Base-by-base conservation (phyloP, 352 stramenopile species). In the Halophytophthora batemanensis region DNA sequence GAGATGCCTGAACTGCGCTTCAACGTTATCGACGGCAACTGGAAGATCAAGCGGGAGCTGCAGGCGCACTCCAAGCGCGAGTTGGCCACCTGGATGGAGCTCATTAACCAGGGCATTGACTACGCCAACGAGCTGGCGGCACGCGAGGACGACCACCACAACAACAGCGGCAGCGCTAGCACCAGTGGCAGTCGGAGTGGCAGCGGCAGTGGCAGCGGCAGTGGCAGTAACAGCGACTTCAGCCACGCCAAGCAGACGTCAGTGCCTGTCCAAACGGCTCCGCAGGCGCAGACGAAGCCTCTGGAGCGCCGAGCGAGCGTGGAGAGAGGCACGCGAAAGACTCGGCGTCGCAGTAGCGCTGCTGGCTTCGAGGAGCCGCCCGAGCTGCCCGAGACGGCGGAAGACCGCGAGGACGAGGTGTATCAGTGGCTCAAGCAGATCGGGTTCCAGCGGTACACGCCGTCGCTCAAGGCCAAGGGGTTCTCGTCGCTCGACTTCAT, bases 1-100 rank as follows among this genome's bases (percentile, higher is more conserved):
- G 82, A 92, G 56, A 92, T 92, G 82, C 77, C 79, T 15, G 79
- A 89, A 53, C 67, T 90, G 33, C 71, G 65, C 35, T 90, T 92
- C 55, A 82, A 92, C 44, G 66, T 92, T 33, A 71, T 92, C 23
- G 76, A 90, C 50, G 74, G 64, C 35, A 82, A 64, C 44, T 90
- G 77, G 77, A 92, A 92, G 65, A 92, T 92, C 59, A 86, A 86
- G 44, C 82, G 79, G 40, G 82, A 92, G 50, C 66, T 92, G 31
- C 82, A 86, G 29, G 79, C 82, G 4, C 45, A 70, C 25, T 83
- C 69, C 11, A 73, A 69, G 19, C 61, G 67, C 15, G 82, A 92
- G 19, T 59, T 90, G n/a, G 74, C 82, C 11, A 31, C 71, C 3
- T 92, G 82, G 82, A 87, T 89, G 62, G 62, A 71, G 42, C 53